Conservation (phyloP, 2,329 filamentous ascomycete species). For the Gnomoniopsis smithogilvyi region DNA sequence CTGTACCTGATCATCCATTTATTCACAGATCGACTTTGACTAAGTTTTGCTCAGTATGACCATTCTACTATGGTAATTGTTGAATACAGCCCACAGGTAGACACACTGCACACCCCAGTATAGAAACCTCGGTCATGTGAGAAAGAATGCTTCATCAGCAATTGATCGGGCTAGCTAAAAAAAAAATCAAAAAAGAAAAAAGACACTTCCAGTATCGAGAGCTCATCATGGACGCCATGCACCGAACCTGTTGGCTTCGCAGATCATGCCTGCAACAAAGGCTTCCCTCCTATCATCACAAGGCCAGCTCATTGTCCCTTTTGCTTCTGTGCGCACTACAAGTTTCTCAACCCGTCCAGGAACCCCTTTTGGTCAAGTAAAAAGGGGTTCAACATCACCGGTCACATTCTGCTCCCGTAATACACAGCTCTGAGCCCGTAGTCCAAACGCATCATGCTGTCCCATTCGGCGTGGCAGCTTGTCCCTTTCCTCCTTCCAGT, state of each 20-base stretch:
- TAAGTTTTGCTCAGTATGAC: too few species aligned
- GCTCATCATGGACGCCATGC: constrained; percentile 13
- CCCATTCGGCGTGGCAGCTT: too few species aligned
- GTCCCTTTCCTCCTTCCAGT: background rate
- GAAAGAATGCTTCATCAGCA: background rate
- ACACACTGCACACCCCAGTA: background rate
- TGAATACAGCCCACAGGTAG: too few species aligned
- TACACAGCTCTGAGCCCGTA: too few species aligned
- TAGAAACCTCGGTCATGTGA: background rate
- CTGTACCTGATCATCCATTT: too few species aligned
- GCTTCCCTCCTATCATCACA: background rate
- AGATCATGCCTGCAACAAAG: background rate
- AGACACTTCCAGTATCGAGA: background rate
- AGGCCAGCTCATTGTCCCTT: background rate
- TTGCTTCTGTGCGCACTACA: background rate
- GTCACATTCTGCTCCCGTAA: too few species aligned
- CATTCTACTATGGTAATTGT: too few species aligned
- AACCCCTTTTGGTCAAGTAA: too few species aligned
- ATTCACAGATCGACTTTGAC: too few species aligned
- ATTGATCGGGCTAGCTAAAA: background rate
- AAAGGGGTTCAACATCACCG: too few species aligned
- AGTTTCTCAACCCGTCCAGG: background rate
- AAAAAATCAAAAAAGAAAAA: background rate
- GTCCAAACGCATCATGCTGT: too few species aligned
- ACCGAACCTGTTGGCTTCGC: constrained; percentile 4